Percentiles rank a stretch among this genome's conserved stretches.
Evolutionary conservation across 495 filamentous ascomycete species (phyloP).

Genomic region (Neurospora sp.): DNA sequence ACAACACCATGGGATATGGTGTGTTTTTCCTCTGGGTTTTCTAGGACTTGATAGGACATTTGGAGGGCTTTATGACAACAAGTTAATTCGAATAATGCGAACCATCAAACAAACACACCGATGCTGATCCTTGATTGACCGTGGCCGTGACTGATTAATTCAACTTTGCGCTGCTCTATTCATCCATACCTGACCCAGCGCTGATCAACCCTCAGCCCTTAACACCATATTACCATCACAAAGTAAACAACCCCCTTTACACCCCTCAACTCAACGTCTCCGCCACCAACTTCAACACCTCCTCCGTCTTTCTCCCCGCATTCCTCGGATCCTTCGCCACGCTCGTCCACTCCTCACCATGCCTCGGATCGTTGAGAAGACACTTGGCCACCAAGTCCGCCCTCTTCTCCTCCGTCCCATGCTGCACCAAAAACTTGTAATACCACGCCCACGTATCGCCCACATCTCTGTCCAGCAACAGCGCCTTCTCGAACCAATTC

Average conservation of each 20-base stretch:
- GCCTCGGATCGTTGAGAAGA: slow-evolving; percentile 66
- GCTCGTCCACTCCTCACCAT: slow-evolving; percentile 87
- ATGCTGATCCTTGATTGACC: neutral
- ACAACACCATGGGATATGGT: neutral
- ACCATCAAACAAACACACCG: neutral
- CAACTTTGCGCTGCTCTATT: neutral
- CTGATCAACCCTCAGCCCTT: neutral
- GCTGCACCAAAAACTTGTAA: slow-evolving; percentile 80
- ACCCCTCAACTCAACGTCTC: slow-evolving; percentile 11
- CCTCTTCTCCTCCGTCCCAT: slow-evolving; percentile 89
- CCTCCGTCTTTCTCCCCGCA: slow-evolving; percentile 60
- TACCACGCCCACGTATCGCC: slow-evolving; percentile 99
- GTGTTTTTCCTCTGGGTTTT: neutral
- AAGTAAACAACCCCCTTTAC: neutral
- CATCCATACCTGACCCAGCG: neutral
- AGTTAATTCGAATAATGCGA: neutral
- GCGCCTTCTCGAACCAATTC: slow-evolving; percentile 95
- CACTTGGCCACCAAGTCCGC: slow-evolving; percentile 69
- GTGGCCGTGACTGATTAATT: neutral
- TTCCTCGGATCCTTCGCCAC: slow-evolving; percentile 80
- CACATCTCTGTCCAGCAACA: slow-evolving; percentile 70
- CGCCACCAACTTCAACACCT: slow-evolving; percentile 71
- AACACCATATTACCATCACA: neutral
- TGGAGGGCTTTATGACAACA: neutral
- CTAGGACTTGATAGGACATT: neutral